These are phyloP conservation scores for Clarireedia monteithiana DNA, from an alignment of 2,329 filamentous ascomycete species.

Conservation along the genomic window DNA sequence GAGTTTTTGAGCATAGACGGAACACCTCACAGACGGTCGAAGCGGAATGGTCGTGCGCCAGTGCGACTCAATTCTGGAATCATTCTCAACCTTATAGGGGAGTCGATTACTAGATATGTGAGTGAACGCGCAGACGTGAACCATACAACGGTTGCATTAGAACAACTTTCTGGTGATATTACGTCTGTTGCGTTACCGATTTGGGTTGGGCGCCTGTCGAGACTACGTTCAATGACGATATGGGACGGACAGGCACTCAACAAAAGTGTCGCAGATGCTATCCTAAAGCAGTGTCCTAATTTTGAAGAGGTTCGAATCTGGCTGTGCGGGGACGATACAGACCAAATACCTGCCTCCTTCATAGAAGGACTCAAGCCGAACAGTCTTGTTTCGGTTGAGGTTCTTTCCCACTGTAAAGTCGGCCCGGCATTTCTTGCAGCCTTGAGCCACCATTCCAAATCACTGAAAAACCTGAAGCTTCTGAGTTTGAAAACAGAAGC, in stretches of 20 bases:
- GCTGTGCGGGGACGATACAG: conserved; percentile 31
- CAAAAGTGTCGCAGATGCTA: conserved; percentile 43
- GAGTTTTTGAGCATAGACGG: conserved; percentile 26
- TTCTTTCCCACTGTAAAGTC: conserved; percentile 47
- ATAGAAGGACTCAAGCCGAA: conserved; percentile 47
- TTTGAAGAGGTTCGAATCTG: conserved; percentile 55
- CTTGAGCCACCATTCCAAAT: conserved; percentile 43
- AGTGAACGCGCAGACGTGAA: conserved; percentile 32
- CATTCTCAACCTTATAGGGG: conserved; percentile 43
- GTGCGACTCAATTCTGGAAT: conserved; percentile 29
- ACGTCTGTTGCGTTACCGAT: conserved; percentile 42
- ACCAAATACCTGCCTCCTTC: conserved; percentile 51
- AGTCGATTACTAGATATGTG: conserved; percentile 47
- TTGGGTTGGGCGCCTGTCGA: conserved; percentile 52
- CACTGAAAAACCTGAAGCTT: conserved; percentile 46
- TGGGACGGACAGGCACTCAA: conserved; percentile 54
- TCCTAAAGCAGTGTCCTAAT: conserved; percentile 50
- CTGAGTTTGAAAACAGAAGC: conserved; percentile 39
- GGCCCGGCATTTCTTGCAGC: conserved; percentile 46
- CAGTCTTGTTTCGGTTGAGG: conserved; percentile 49
- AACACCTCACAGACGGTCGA: conserved; percentile 24
- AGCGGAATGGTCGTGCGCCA: conserved; percentile 12
- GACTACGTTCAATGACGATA: conserved; percentile 50
- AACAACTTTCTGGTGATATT: conserved; percentile 49
- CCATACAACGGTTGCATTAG: conserved; percentile 43